phyloP scores from a whole-genome alignment of 768 basidiomycete species.

The Mrakia frigida region DNA sequence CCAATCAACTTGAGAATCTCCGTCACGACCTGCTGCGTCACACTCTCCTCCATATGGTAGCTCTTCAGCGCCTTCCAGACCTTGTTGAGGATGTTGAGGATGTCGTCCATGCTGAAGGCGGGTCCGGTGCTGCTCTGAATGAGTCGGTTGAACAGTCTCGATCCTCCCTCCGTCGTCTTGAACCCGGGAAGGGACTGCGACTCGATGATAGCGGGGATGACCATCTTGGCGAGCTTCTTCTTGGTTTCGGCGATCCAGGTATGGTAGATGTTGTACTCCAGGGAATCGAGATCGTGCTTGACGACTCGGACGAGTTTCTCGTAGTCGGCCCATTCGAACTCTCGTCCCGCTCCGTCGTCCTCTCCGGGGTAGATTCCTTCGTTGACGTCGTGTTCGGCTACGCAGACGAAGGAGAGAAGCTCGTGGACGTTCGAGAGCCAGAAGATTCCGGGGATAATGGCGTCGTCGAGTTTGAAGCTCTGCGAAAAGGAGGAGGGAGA shows the following conservation, averaged over 20 bases:
- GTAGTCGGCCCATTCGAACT: constrained; percentile 95
- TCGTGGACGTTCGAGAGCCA: constrained; percentile 99
- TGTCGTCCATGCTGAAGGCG: constrained; percentile 97
- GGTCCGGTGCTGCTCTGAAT: constrained; percentile 61
- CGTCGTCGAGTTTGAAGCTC: constrained; percentile 80
- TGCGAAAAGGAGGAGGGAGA: constrained; percentile 30
- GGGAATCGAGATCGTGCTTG: constrained; percentile 94
- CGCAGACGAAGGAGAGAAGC: constrained; percentile 96
- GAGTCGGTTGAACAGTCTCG: constrained; percentile 87
- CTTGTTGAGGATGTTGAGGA: constrained; percentile 91
- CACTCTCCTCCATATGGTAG: constrained; percentile 96
- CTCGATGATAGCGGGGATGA: constrained; percentile 96
- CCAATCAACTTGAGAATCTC: constrained; percentile 94
- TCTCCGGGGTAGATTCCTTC: constrained; percentile 96
- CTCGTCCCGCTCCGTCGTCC: constrained; percentile 73
- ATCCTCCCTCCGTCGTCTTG: constrained; percentile 88
- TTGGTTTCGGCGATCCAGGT: constrained; percentile 99
- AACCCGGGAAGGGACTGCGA: constrained; percentile 97
- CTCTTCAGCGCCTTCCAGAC: constrained; percentile 97
- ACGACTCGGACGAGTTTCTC: constrained; percentile 95
- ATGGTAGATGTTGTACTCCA: constrained; percentile 99
- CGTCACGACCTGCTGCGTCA: constrained; percentile 84
- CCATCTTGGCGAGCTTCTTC: constrained; percentile 93
- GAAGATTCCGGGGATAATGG: constrained; percentile 92
- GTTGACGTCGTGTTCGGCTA: constrained; percentile 97